phyloP scores from a whole-genome alignment of 164 flowering plant species.

The Tetrastigma voinierianum region DNA sequence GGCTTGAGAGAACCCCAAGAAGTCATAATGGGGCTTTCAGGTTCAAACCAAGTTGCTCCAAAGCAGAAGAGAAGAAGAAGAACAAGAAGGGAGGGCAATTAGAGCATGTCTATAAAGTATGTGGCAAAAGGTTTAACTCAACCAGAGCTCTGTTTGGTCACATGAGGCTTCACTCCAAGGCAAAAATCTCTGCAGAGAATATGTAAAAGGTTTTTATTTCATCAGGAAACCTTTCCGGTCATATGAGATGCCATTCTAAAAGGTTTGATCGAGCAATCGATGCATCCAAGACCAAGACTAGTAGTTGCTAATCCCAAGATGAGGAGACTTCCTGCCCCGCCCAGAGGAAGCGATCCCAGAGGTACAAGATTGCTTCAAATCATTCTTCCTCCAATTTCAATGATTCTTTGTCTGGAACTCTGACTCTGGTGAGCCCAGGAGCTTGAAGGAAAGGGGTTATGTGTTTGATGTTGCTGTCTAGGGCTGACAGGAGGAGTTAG shows the following conservation, averaged over 20 bases:
- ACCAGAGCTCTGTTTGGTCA: slow-evolving; percentile 43
- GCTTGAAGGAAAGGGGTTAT: slow-evolving; percentile 17
- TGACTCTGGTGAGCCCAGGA: slow-evolving; percentile 32
- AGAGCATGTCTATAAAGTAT: slow-evolving; percentile 24
- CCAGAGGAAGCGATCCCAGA: slow-evolving; percentile 32
- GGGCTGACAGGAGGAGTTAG: slow-evolving; percentile 20
- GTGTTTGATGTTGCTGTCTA: slow-evolving; percentile 45
- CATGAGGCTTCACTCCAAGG: slow-evolving; percentile 37
- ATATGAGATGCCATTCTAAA: slow-evolving; percentile 15
- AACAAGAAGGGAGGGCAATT: too few relatives aligned
- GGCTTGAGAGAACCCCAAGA: slow-evolving; percentile 45
- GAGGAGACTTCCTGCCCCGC: slow-evolving; percentile 16
- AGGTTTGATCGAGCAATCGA: background rate
- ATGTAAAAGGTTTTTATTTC: slow-evolving; percentile 19
- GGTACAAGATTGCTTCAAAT: slow-evolving; percentile 19
- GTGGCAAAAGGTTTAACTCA: slow-evolving; percentile 40
- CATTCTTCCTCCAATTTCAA: slow-evolving; percentile 18
- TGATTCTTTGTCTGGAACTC: slow-evolving; percentile 22
- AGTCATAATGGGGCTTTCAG: slow-evolving; percentile 36
- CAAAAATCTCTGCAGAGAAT: slow-evolving; percentile 18
- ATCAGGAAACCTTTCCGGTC: slow-evolving; percentile 9
- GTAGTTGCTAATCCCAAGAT: slow-evolving; percentile 10
- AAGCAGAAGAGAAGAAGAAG: slow-evolving; percentile 3
- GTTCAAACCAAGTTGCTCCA: background rate
- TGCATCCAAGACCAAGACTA: slow-evolving; percentile 2